These are phyloP conservation scores for Linum tenue DNA, from an alignment of 345 rosid species.

Conservation along the genomic window DNA sequence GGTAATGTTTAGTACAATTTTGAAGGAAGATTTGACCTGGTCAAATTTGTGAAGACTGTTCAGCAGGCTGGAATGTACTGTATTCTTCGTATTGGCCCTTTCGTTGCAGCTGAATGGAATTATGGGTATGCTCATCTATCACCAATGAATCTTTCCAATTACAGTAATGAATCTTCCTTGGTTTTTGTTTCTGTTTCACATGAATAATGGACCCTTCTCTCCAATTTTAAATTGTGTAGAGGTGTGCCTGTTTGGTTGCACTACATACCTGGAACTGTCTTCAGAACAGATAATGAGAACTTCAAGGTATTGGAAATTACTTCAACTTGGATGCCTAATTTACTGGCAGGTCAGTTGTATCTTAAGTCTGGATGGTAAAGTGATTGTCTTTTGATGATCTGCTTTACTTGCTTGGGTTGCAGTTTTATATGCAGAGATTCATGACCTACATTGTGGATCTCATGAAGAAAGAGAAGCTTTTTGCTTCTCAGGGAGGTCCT, in stretches of 20 bases:
- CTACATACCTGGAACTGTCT: conserved; percentile 76
- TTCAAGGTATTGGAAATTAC: conserved; percentile 46
- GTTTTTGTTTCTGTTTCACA: not conserved
- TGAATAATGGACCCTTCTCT: not conserved
- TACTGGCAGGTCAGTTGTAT: not conserved
- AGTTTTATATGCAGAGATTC: conserved; percentile 87
- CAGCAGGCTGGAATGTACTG: conserved; percentile 84
- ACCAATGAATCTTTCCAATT: not conserved
- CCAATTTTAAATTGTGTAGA: conserved; percentile 19
- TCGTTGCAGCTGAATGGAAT: conserved; percentile 90
- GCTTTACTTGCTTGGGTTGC: conserved; percentile 12
- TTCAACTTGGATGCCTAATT: not conserved
- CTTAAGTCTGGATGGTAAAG: not conserved
- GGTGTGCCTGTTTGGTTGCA: conserved; percentile 94
- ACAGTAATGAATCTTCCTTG: not conserved
- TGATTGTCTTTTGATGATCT: conserved; percentile 7
- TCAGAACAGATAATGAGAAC: conserved; percentile 70
- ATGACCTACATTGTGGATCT: conserved; percentile 56
- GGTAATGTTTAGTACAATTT: conserved; percentile 56
- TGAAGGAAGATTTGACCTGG: conserved; percentile 71
- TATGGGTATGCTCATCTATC: conserved; percentile 44
- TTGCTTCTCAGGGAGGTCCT: conserved; percentile 94
- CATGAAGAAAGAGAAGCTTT: conserved; percentile 83
- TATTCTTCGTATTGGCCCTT: conserved; percentile 95
- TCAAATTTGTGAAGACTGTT: conserved; percentile 76